A percentile compares a stretch with the other conserved stretches of the same genome.
These are phyloP conservation scores for Trapa bicornis DNA, from an alignment of 345 rosid genomes.

Conservation along the genomic window DNA sequence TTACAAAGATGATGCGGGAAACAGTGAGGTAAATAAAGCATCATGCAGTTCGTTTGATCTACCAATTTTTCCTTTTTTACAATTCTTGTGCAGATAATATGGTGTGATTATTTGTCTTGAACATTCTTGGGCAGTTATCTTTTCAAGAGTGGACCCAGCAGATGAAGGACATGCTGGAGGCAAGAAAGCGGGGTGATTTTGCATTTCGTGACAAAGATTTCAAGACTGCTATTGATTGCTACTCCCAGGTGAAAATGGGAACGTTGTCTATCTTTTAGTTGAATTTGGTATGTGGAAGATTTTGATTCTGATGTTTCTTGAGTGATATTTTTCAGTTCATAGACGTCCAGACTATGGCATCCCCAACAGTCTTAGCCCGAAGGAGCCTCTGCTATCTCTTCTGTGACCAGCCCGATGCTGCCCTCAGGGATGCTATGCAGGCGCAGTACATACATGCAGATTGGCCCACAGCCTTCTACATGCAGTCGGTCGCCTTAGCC, in stretches of 20 bases:
- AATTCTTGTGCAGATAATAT: neutral
- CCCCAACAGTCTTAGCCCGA: conserved; percentile 85
- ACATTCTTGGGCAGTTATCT: conserved; percentile 46
- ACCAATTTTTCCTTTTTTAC: neutral
- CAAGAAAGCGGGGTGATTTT: conserved; percentile 82
- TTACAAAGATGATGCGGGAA: conserved; percentile 93
- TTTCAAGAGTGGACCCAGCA: conserved; percentile 99
- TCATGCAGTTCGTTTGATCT: neutral
- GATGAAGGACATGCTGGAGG: conserved; percentile 91
- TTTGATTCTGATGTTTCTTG: neutral
- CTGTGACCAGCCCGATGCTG: conserved; percentile 78
- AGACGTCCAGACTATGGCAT: conserved; percentile 74
- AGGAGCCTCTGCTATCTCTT: conserved; percentile 84
- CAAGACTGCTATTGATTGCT: conserved; percentile 79
- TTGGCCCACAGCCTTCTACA: conserved; percentile 91
- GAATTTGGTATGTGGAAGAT: neutral
- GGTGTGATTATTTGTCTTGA: conserved; percentile 3
- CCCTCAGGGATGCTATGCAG: conserved; percentile 94
- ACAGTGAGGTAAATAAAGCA: conserved; percentile 49
- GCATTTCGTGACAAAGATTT: conserved; percentile 95
- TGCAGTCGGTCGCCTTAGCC: conserved; percentile 95
- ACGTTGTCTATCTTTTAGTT: neutral
- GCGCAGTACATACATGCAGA: conserved; percentile 77
- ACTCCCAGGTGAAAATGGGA: conserved; percentile 55
- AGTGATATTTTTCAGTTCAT: conserved; percentile 45